Evolutionary conservation across 805 yeast species (phyloP).

Genomic region (Maudiozyma barnettii): DNA sequence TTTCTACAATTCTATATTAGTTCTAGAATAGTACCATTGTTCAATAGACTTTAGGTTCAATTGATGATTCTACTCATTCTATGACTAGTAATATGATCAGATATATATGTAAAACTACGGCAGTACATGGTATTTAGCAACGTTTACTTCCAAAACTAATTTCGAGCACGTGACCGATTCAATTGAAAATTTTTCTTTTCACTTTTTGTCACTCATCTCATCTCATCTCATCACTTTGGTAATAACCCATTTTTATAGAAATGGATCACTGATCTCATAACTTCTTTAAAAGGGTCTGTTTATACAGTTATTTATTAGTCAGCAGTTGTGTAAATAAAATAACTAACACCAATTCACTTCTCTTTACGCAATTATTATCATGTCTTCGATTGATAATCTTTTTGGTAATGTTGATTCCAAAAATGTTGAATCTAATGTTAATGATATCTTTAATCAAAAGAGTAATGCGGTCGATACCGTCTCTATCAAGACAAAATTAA

Average conservation of each 20-base stretch:
- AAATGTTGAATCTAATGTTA: slow-evolving; percentile 28
- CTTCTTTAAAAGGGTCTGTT: too few relatives aligned
- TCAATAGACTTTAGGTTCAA: too few relatives aligned
- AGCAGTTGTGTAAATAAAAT: too few relatives aligned
- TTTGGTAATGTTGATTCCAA: slow-evolving; percentile 26
- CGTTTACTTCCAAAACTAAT: too few relatives aligned
- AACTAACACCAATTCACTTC: not conserved
- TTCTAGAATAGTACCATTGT: too few relatives aligned
- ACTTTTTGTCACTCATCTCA: slow-evolving; percentile 13
- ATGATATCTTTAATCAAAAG: slow-evolving; percentile 31
- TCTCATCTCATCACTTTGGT: slow-evolving; percentile 11
- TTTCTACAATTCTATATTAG: not conserved
- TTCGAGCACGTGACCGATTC: too few relatives aligned
- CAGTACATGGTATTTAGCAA: too few relatives aligned
- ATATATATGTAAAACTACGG: not conserved
- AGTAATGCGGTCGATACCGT: slow-evolving; percentile 36
- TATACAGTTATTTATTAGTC: too few relatives aligned
- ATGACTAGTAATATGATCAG: too few relatives aligned
- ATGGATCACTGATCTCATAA: not conserved
- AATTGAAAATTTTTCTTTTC: too few relatives aligned
- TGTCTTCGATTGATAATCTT: slow-evolving; percentile 23
- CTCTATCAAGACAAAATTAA: slow-evolving; percentile 3
- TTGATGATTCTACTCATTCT: not conserved
- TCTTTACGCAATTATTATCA: not conserved
- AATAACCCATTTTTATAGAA: not conserved